Evolutionary conservation across 2,329 filamentous ascomycete genomes (phyloP).

Genomic region (Parastagonospora nodorum): DNA sequence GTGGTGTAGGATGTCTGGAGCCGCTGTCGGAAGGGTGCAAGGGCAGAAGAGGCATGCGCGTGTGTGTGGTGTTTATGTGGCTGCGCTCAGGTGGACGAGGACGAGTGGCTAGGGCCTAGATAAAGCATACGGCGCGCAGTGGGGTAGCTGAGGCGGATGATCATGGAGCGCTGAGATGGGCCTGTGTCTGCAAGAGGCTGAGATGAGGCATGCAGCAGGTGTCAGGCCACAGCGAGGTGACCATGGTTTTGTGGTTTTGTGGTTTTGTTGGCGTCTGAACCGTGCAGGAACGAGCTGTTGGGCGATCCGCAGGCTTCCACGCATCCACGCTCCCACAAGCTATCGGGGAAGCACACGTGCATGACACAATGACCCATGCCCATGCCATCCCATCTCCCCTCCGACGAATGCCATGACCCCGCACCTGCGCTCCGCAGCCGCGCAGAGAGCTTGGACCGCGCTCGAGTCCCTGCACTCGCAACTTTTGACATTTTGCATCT

Average conservation of each 20-base stretch:
- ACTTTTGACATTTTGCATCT: constrained; percentile 1
- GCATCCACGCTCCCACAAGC: background rate
- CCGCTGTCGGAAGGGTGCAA: constrained; percentile 4
- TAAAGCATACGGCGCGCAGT: constrained; percentile 4
- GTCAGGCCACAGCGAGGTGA: constrained; percentile 10
- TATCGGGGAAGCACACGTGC: background rate
- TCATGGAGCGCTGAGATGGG: constrained; percentile 5
- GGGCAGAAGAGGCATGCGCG: constrained; percentile 9
- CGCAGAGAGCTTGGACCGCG: constrained; percentile 10
- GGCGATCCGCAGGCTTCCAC: constrained; percentile 20
- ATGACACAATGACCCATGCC: constrained; percentile 13
- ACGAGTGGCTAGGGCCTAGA: constrained; percentile 12
- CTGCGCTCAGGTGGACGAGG: constrained; percentile 16
- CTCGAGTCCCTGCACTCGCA: constrained; percentile 10
- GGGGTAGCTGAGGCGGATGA: constrained; percentile 8
- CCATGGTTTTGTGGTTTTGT: constrained; percentile 13
- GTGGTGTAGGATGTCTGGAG: constrained; percentile 2
- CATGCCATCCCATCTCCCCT: background rate
- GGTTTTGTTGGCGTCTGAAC: constrained; percentile 1
- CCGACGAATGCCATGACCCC: background rate
- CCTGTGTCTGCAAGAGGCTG: background rate
- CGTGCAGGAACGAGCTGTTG: constrained; percentile 14
- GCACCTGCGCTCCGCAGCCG: constrained; percentile 9
- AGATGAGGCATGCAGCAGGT: background rate
- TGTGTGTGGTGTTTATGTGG: constrained; percentile 9